Evolutionary conservation across 805 yeast genomes (phyloP), one percentile per base, ranked within the genome.

Genomic region (Yarrowia sp.): DNA sequence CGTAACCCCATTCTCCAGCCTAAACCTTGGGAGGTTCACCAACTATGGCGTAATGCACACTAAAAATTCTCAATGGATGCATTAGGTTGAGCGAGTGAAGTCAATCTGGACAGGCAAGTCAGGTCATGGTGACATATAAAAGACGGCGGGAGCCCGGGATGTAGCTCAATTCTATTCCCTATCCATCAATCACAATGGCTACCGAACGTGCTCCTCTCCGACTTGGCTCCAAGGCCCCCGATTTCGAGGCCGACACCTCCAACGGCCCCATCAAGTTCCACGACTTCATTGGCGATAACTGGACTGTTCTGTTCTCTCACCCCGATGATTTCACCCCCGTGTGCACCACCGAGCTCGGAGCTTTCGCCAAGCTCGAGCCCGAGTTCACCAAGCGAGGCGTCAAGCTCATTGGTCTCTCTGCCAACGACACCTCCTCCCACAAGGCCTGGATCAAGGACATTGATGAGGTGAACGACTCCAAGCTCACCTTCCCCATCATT

Each of bases 321-420:
- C 98, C 98, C 71, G 97, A 92, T 72, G 98, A 93, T 79, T 93
- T 91, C 85, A 92, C 98, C 20, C 98, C 98, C 58, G 97, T 92
- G 69, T 92, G 98, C 82, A 93, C 97, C 76, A 92, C 97, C 69
- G 98, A 92, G 84, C 85, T 92, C 77, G 97, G 97, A 73, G 97
- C 97, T 13, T 93, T 92, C 76, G 95, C 97, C 73, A 85, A 88
- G 76, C 87, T 93, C 80, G 92, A 92, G 82, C 92, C 95, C 68
- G 97, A 92, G 80, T 92, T 92, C 77, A 86, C 89, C 78, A 84
- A 89, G 81, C 89, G 97, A 82, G 86, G 86, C 75, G 93, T 89
- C 78, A 92, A 93, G 84, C 85, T 92, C 78, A 87, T 92, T 79
- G 98, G 97, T 72, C 82, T 92, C 72, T 91, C 97, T 68, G 96